Conservation (phyloP, 805 yeast genomes). For the Wickerhamomyces alni region DNA sequence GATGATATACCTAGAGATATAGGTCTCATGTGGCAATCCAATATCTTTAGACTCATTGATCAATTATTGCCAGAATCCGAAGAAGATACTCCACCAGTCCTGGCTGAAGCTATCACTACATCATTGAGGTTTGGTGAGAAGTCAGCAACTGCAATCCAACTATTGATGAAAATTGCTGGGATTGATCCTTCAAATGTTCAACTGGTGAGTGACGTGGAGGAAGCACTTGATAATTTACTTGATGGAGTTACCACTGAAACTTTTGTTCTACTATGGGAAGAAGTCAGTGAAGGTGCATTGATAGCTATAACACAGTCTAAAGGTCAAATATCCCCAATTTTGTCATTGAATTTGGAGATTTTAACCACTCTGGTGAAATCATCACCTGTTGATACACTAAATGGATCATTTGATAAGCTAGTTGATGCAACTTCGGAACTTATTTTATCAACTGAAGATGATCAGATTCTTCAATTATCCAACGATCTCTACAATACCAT, state of each 20-base stretch:
- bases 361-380: constrained; percentile 44
- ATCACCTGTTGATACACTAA: constrained; percentile 26
- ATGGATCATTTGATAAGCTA: constrained; percentile 31
- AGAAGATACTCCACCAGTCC: constrained; percentile 72
- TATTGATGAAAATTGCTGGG: constrained; percentile 56
- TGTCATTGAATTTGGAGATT: constrained; percentile 52
- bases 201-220: constrained; percentile 58
- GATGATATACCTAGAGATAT: constrained; percentile 15
- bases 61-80: constrained; percentile 42
- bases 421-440: constrained; percentile 32
- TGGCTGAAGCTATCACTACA: constrained; percentile 63
- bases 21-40: constrained; percentile 7
- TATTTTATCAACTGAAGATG: constrained; percentile 48
- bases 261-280: constrained; percentile 42
- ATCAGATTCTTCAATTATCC: constrained; percentile 69
- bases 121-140: constrained; percentile 43
- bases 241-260: constrained; percentile 35
- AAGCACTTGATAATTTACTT: constrained; percentile 60
- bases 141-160: constrained; percentile 30
- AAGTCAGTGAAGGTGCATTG: constrained; percentile 49
- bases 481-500: constrained; percentile 68
- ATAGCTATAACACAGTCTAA: constrained; percentile 53
- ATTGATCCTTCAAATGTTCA: constrained; percentile 75
- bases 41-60: constrained; percentile 19
- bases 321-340: too few species aligned